Percentiles rank a stretch among this genome's conserved stretches.
Evolutionary conservation across 1,139 yeast species (phyloP).

Genomic region (Insectozyma bohioensis): DNA sequence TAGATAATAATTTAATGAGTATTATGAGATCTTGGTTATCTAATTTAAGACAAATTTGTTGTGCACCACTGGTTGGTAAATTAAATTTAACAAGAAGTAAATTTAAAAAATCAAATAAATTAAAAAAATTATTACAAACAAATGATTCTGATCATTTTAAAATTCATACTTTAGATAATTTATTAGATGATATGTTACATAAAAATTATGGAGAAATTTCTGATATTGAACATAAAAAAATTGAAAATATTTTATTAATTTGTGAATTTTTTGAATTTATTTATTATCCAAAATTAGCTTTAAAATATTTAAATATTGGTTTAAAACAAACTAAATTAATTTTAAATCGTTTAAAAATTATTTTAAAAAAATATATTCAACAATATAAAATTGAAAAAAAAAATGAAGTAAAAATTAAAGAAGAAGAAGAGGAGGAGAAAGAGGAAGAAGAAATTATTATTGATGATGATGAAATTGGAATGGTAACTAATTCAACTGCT

Average conservation of each 20-base stretch:
- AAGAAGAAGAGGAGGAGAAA: conserved; percentile 15
- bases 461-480: conserved; percentile 24
- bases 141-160: background rate
- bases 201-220: conserved; percentile 50
- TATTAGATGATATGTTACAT: conserved; percentile 61
- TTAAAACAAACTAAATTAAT: conserved; percentile 36
- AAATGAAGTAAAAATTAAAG: conserved; percentile 4
- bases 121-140: conserved; percentile 2
- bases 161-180: conserved; percentile 64
- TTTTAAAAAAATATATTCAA: conserved; percentile 18
- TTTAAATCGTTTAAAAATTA: conserved; percentile 20
- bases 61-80: conserved; percentile 73
- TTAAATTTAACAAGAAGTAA: conserved; percentile 30
- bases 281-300: conserved; percentile 50
- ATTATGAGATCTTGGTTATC: conserved; percentile 66
- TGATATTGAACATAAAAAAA: conserved; percentile 48
- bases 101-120: conserved; percentile 24
- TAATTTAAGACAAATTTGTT: conserved; percentile 73
- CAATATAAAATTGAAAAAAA: conserved; percentile 15
- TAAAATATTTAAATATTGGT: conserved; percentile 40
- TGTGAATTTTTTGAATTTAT: conserved; percentile 65
- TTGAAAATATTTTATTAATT: conserved; percentile 44
- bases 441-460: conserved; percentile 23
- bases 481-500: no score
- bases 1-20: conserved; percentile 37